phyloP scores from a whole-genome alignment of 805 yeast genomes.

The Kuraishia piskuri region DNA sequence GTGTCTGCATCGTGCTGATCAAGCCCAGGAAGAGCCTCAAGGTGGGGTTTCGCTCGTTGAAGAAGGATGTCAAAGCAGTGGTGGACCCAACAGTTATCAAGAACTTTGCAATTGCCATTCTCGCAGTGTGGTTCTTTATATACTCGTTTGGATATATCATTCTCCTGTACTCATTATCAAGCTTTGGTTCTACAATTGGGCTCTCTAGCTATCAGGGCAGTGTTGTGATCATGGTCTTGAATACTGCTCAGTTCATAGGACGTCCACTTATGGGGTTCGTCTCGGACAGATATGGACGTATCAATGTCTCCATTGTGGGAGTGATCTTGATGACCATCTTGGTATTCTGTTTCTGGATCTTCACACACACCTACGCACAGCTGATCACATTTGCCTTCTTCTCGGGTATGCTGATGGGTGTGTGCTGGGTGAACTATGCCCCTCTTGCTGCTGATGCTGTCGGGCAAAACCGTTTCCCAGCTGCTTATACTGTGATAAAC shows the following conservation, averaged over 20 bases:
- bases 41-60: slow-evolving; percentile 6
- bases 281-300: slow-evolving; percentile 37
- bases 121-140: slow-evolving; percentile 21
- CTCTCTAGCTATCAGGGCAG: slow-evolving; percentile 32
- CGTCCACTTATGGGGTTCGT: slow-evolving; percentile 37
- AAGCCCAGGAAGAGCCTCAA: slow-evolving; percentile 27
- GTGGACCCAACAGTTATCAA: slow-evolving; percentile 11
- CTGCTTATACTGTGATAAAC: slow-evolving; percentile 20
- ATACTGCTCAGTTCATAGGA: slow-evolving; percentile 38
- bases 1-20: slow-evolving; percentile 32
- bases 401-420: slow-evolving; percentile 37
- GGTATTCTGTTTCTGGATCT: slow-evolving; percentile 35
- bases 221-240: slow-evolving; percentile 33
- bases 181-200: slow-evolving; percentile 41
- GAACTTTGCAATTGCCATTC: slow-evolving; percentile 9
- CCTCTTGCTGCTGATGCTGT: slow-evolving; percentile 21
- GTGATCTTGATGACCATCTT: slow-evolving; percentile 27
- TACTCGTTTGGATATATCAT: slow-evolving; percentile 33
- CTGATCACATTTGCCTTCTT: slow-evolving; percentile 32
- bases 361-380: slow-evolving; percentile 25
- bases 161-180: slow-evolving; percentile 36
- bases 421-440: slow-evolving; percentile 24
- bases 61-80: slow-evolving; percentile 6
- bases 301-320: slow-evolving; percentile 30
- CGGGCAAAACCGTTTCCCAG: slow-evolving; percentile 16